Percentiles rank a stretch among this genome's conserved stretches.
These are phyloP conservation scores for Neurospora sp. DNA, from an alignment of 2,329 filamentous ascomycete species.

Conservation along the genomic window DNA sequence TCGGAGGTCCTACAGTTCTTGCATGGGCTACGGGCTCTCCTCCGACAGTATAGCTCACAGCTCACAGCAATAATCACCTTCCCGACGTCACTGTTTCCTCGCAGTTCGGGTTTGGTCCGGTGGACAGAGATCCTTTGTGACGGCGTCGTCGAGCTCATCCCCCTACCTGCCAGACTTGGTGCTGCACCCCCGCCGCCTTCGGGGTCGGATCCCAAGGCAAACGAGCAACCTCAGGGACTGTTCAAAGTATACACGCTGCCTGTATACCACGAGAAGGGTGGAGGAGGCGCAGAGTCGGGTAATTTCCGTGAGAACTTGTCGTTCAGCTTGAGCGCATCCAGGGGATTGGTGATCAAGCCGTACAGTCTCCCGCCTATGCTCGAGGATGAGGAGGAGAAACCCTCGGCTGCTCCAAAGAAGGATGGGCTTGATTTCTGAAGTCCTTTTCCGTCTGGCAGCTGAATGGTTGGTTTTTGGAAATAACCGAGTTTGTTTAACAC, in stretches of 20 bases:
- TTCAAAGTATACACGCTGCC: slow-evolving; percentile 75
- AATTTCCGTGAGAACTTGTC: slow-evolving; percentile 76
- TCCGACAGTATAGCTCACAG: slow-evolving; percentile 55
- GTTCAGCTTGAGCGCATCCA: slow-evolving; percentile 73
- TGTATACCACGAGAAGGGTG: slow-evolving; percentile 78
- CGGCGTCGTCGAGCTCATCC: slow-evolving; percentile 72
- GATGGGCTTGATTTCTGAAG: slow-evolving; percentile 66
- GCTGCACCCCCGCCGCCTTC: slow-evolving; percentile 43
- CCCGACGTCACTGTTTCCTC: slow-evolving; percentile 70
- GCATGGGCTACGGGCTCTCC: slow-evolving; percentile 63
- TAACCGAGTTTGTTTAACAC: neutral
- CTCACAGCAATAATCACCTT: slow-evolving; percentile 67
- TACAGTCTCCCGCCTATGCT: slow-evolving; percentile 84
- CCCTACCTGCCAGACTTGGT: slow-evolving; percentile 51
- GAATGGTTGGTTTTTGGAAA: neutral
- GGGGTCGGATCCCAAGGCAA: slow-evolving; percentile 34
- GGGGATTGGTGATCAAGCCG: slow-evolving; percentile 74
- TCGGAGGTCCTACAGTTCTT: slow-evolving; percentile 69
- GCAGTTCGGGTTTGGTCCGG: slow-evolving; percentile 62
- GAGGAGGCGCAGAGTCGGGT: slow-evolving; percentile 57
- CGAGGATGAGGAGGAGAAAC: slow-evolving; percentile 46
- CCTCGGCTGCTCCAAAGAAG: slow-evolving; percentile 45
- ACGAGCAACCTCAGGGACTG: slow-evolving; percentile 78
- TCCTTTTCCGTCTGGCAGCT: neutral
- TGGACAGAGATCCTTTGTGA: slow-evolving; percentile 83